Evolutionary conservation across 208 protist genomes (phyloP).

Genomic region (Trypanosoma brucei): DNA sequence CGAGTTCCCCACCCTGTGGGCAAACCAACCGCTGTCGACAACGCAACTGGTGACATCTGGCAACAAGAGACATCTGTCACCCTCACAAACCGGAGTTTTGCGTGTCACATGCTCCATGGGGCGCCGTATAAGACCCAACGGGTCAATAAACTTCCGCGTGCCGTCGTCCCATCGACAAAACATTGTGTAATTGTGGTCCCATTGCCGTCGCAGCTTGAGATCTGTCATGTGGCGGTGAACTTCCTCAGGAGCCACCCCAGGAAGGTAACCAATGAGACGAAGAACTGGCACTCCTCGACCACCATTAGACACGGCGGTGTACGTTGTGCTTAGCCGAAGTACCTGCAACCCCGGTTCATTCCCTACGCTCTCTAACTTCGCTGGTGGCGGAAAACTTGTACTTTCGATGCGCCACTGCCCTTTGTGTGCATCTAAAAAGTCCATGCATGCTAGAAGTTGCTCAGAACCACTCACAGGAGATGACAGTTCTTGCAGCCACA

Average conservation of each 20-base stretch:
- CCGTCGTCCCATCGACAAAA: constrained; percentile 31
- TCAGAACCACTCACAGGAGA: constrained; percentile 1
- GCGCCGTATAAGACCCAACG: constrained; percentile 13
- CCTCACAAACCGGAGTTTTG: constrained; percentile 24
- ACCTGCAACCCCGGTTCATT: constrained; percentile 31
- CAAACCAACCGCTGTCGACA: constrained; percentile 44
- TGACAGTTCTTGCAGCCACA: not conserved
- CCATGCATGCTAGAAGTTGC: constrained; percentile 17
- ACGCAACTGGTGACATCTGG: constrained; percentile 27
- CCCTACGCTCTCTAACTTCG: constrained; percentile 3
- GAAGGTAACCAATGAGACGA: constrained; percentile 54
- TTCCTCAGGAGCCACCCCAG: constrained; percentile 23
- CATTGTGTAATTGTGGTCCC: constrained; percentile 59
- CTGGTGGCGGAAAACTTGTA: constrained; percentile 8
- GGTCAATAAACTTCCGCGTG: not conserved
- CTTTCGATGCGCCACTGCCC: constrained; percentile 24
- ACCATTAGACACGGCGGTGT: constrained; percentile 14
- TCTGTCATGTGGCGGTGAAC: constrained; percentile 46
- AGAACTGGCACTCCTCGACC: constrained; percentile 35
- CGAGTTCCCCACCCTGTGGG: constrained; percentile 38
- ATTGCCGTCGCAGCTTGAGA: constrained; percentile 28
- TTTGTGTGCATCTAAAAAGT: constrained; percentile 23
- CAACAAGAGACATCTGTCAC: constrained; percentile 28
- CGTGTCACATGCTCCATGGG: constrained; percentile 28
- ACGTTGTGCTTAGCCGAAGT: constrained; percentile 28